Evolutionary conservation across 208 protist genomes (phyloP).

Genomic region (Strigomonas galati): DNA sequence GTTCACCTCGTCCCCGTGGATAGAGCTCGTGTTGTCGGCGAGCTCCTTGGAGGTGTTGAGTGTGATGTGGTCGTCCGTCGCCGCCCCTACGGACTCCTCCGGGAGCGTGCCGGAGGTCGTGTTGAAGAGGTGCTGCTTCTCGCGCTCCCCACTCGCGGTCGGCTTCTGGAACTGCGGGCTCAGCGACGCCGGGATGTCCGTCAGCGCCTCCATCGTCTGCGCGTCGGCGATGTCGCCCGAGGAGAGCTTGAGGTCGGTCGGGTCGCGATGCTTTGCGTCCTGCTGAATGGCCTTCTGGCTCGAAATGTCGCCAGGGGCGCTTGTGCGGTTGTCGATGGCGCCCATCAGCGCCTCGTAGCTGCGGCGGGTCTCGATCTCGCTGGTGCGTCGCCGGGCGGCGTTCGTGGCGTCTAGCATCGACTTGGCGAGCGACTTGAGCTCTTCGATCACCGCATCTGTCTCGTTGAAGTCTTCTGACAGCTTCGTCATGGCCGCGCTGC

Average conservation of each 20-base stretch:
- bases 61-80: not conserved
- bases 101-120: not conserved
- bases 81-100: not conserved
- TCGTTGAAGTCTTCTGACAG: conserved; percentile 2
- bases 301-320: not conserved
- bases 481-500: not conserved
- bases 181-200: conserved; percentile 18
- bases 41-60: not conserved
- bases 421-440: conserved; percentile 77
- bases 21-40: conserved; percentile 5
- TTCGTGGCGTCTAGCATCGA: conserved; percentile 85
- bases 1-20: not conserved
- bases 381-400: conserved; percentile 48
- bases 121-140: not conserved
- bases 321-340: conserved; percentile 44
- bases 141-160: conserved; percentile 15
- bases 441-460: conserved; percentile 78
- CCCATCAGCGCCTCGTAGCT: conserved; percentile 71
- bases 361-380: conserved; percentile 41
- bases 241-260: not conserved
- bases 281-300: conserved; percentile 3
- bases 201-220: conserved; percentile 5
- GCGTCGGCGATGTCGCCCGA: not conserved
- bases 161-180: conserved; percentile 18
- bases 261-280: not conserved